phyloP scores from a whole-genome alignment of 805 yeast species.

The Ogataea siamensis region DNA sequence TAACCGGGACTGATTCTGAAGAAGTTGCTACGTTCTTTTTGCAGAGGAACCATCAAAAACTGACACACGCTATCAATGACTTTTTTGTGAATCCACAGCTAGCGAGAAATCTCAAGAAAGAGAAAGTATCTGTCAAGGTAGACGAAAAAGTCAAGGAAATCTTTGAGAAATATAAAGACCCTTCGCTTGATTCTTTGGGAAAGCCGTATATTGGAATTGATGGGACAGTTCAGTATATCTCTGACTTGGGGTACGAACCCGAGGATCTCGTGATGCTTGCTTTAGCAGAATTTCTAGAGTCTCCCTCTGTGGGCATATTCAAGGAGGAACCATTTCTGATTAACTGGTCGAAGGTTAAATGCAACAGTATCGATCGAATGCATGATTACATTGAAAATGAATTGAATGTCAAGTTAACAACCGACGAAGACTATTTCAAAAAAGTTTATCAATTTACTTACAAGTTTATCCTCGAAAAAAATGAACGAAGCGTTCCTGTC shows the following conservation, averaged over 20 bases:
- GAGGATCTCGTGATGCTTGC: conserved; percentile 74
- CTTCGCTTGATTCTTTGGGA: conserved; percentile 26
- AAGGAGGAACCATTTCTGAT: conserved; percentile 45
- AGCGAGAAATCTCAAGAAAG: conserved; percentile 11
- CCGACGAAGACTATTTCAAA: conserved; percentile 45
- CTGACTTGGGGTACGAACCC: conserved; percentile 65
- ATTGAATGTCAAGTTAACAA: conserved; percentile 34
- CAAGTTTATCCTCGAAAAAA: conserved; percentile 58
- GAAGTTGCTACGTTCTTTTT: conserved; percentile 40
- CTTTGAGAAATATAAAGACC: conserved; percentile 35
- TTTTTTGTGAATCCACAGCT: conserved; percentile 23
- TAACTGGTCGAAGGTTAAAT: conserved; percentile 50
- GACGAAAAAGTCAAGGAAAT: conserved; percentile 28
- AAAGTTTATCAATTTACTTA: conserved; percentile 71
- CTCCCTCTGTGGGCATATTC: conserved; percentile 68
- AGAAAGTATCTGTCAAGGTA: conserved; percentile 2
- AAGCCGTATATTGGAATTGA: conserved; percentile 59
- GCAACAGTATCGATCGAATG: conserved; percentile 47
- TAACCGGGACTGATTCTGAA: conserved; percentile 38
- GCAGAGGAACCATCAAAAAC: conserved; percentile 20
- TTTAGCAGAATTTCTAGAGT: conserved; percentile 63
- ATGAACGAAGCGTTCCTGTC: conserved; percentile 51
- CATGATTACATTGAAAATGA: conserved; percentile 30
- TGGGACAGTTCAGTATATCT: conserved; percentile 69
- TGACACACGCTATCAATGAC: conserved; percentile 27